These are phyloP conservation scores for Coleophoma crateriformis DNA, from an alignment of 2,329 filamentous ascomycete genomes.

Conservation along the genomic window DNA sequence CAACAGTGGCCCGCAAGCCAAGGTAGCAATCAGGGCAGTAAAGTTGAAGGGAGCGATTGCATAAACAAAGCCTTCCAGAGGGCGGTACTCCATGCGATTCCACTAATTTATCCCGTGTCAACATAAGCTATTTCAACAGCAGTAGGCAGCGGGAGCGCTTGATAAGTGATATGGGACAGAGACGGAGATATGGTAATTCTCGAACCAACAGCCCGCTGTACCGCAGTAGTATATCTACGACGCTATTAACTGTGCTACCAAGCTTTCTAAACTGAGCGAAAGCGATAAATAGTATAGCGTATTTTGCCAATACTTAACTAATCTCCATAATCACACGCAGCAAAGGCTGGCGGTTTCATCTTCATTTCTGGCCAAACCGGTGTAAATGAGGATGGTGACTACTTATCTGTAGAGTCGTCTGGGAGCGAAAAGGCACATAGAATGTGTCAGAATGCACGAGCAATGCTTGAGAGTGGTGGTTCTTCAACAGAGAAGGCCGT, in stretches of 20 bases:
- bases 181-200: neutral
- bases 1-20: constrained; percentile 75
- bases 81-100: constrained; percentile 86
- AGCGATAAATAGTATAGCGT: neutral
- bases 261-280: too few relatives aligned
- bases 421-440: neutral
- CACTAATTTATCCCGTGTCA: constrained; percentile 38
- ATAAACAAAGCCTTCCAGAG: constrained; percentile 93
- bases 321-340: neutral
- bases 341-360: neutral
- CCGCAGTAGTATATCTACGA: neutral
- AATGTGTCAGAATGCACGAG: constrained; percentile 1
- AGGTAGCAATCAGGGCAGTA: constrained; percentile 86
- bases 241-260: too few relatives aligned
- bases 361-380: neutral
- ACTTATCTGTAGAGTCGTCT: neutral
- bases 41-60: constrained; percentile 96
- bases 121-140: neutral
- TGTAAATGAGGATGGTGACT: neutral
- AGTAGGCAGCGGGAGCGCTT: neutral
- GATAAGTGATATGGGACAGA: neutral
- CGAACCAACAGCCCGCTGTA: neutral
- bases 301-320: neutral
- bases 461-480: neutral
- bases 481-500: neutral